These are phyloP conservation scores for Ustulina deusta DNA, from an alignment of 2,329 filamentous ascomycete genomes.

Conservation along the genomic window DNA sequence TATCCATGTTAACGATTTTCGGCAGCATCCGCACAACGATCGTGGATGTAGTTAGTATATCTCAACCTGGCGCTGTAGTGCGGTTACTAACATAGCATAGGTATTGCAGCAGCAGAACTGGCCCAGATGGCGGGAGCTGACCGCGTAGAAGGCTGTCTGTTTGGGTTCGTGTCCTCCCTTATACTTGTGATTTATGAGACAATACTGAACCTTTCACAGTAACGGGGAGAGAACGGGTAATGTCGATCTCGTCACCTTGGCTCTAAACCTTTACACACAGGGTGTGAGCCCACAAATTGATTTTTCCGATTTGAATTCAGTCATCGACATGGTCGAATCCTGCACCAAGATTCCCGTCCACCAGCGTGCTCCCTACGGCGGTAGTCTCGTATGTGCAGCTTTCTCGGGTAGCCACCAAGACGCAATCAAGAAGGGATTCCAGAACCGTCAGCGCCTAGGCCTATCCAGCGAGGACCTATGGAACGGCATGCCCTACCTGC, in stretches of 20 bases:
- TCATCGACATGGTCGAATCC: slow-evolving; percentile 90
- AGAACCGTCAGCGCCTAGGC: slow-evolving; percentile 72
- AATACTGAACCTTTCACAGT: slow-evolving; percentile 50
- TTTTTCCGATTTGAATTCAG: slow-evolving; percentile 86
- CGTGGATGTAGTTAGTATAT: slow-evolving; percentile 70
- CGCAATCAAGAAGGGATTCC: slow-evolving; percentile 93
- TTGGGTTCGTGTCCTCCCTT: slow-evolving; percentile 59
- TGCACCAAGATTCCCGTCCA: slow-evolving; percentile 97
- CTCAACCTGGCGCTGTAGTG: not conserved
- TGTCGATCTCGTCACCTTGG: slow-evolving; percentile 92
- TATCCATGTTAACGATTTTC: slow-evolving; percentile 7
- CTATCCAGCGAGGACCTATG: slow-evolving; percentile 75
- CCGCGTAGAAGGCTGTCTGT: slow-evolving; percentile 91
- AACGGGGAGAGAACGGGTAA: slow-evolving; percentile 97
- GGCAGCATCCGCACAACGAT: slow-evolving; percentile 92
- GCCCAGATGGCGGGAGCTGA: slow-evolving; percentile 97
- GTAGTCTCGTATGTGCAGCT: slow-evolving; percentile 82
- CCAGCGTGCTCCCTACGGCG: slow-evolving; percentile 88
- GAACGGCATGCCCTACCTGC: slow-evolving; percentile 86
- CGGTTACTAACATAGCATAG: slow-evolving; percentile 49
- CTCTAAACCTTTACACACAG: slow-evolving; percentile 94
- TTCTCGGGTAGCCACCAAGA: slow-evolving; percentile 96
- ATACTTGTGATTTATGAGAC: not conserved
- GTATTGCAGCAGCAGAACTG: slow-evolving; percentile 88
- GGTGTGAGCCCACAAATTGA: slow-evolving; percentile 87